These are phyloP conservation scores for Hypomontagnella monticulosa DNA, from an alignment of 495 filamentous ascomycete species.

Conservation along the genomic window DNA sequence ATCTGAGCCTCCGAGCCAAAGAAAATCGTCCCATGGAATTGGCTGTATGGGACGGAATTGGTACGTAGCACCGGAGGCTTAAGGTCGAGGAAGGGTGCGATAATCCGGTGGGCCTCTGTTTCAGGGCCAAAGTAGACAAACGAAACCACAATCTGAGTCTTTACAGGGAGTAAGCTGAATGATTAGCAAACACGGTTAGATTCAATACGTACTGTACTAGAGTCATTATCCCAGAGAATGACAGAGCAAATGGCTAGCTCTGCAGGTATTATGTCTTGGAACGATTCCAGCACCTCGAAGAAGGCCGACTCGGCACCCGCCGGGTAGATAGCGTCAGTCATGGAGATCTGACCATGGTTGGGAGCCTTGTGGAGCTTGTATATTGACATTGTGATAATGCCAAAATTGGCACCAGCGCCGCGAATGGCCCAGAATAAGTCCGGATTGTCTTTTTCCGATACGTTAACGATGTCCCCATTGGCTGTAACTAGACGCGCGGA, in stretches of 20 bases:
- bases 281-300: conserved; percentile 42
- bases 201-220: conserved; percentile 11
- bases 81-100: conserved; percentile 40
- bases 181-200: background rate
- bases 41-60: conserved; percentile 17
- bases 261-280: conserved; percentile 36
- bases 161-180: conserved; percentile 8
- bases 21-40: background rate
- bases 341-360: conserved; percentile 43
- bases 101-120: conserved; percentile 21
- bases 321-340: conserved; percentile 45
- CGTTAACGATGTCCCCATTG: conserved; percentile 45
- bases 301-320: conserved; percentile 27
- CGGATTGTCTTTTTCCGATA: conserved; percentile 45
- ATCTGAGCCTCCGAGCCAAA: background rate
- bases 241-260: conserved; percentile 27
- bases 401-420: conserved; percentile 62
- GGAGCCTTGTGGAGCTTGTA: conserved; percentile 43
- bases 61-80: conserved; percentile 16
- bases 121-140: conserved; percentile 42
- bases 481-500: conserved; percentile 48
- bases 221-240: conserved; percentile 13
- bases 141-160: conserved; percentile 32
- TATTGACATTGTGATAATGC: conserved; percentile 55
- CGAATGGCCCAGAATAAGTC: conserved; percentile 60